phyloP scores from a whole-genome alignment of 768 basidiomycete genomes.

The Saitozyma podzolica region DNA sequence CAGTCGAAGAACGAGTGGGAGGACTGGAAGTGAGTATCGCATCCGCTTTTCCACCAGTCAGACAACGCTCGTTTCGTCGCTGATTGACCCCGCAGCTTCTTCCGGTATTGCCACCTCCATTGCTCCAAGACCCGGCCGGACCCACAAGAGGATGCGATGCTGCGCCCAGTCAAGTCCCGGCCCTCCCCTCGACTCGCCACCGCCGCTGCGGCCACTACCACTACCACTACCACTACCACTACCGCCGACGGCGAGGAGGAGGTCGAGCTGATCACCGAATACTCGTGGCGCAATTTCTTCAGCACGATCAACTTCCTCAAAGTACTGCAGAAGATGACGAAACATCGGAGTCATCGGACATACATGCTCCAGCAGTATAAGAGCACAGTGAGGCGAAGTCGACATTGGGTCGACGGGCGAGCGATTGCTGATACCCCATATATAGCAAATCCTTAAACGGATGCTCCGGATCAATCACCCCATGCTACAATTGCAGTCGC shows the following conservation, averaged over 20 bases:
- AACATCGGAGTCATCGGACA: slow-evolving; percentile 89
- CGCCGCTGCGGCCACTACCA: too few species aligned
- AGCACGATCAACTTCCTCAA: slow-evolving; percentile 95
- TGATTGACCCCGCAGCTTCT: slow-evolving; percentile 66
- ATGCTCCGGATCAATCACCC: slow-evolving; percentile 92
- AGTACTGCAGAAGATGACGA: slow-evolving; percentile 96
- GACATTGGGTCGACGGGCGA: not conserved
- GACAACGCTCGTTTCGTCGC: not conserved
- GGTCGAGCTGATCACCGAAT: slow-evolving; percentile 86
- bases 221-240: not conserved
- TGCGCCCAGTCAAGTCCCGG: slow-evolving; percentile 53
- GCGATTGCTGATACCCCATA: not conserved
- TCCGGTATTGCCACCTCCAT: slow-evolving; percentile 83
- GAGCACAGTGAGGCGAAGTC: slow-evolving; percentile 69
- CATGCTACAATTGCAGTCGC: slow-evolving; percentile 85
- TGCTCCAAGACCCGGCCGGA: slow-evolving; percentile 67
- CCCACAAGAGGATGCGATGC: slow-evolving; percentile 66
- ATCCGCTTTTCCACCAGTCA: not conserved
- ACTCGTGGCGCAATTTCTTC: slow-evolving; percentile 98
- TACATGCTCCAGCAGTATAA: slow-evolving; percentile 97
- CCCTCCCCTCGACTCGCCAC: not conserved
- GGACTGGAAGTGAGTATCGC: slow-evolving; percentile 49
- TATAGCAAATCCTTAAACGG: slow-evolving; percentile 88
- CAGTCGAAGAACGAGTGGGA: slow-evolving; percentile 77
- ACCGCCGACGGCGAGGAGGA: slow-evolving; percentile 68